Conservation (phyloP, 768 basidiomycete genomes). For the Lanmaoa pseudosensibilis region DNA sequence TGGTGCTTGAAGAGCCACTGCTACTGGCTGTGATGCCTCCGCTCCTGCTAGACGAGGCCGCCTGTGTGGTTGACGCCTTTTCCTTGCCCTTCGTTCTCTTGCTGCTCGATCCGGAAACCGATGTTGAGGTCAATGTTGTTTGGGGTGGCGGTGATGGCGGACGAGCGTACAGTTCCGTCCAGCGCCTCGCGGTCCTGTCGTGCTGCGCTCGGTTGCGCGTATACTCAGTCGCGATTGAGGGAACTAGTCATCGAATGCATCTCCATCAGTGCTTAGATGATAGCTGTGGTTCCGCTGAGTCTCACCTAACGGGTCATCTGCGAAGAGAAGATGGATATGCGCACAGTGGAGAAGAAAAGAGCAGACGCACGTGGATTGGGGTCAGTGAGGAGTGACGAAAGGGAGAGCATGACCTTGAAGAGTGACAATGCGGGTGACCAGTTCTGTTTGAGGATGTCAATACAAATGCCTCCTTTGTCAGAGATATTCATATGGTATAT, state of each 20-base stretch:
- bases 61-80: conserved; percentile 17
- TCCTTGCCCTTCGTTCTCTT: conserved; percentile 40
- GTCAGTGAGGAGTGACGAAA: conserved; percentile 90
- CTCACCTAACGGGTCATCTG: conserved; percentile 73
- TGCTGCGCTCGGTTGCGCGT: conserved; percentile 64
- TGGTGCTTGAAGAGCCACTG: conserved; percentile 15
- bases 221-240: conserved; percentile 71
- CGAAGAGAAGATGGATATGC: conserved; percentile 7
- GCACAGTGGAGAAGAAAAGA: not conserved
- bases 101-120: not conserved
- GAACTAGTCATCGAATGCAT: conserved; percentile 42
- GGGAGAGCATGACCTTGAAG: conserved; percentile 91
- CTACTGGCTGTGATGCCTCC: conserved; percentile 1
- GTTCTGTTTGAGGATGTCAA: conserved; percentile 89
- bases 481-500: conserved; percentile 92
- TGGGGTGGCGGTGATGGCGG: conserved; percentile 36
- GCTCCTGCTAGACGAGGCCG: conserved; percentile 6
- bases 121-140: conserved; percentile 12
- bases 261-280: not conserved
- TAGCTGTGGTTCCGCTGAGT: not conserved
- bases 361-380: conserved; percentile 81
- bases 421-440: conserved; percentile 95
- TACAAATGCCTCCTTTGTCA: conserved; percentile 75
- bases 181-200: conserved; percentile 74
- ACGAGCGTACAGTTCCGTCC: conserved; percentile 73